These are phyloP conservation scores for Chaetomium cochliodes DNA, from an alignment of 495 filamentous ascomycete species.

Conservation along the genomic window DNA sequence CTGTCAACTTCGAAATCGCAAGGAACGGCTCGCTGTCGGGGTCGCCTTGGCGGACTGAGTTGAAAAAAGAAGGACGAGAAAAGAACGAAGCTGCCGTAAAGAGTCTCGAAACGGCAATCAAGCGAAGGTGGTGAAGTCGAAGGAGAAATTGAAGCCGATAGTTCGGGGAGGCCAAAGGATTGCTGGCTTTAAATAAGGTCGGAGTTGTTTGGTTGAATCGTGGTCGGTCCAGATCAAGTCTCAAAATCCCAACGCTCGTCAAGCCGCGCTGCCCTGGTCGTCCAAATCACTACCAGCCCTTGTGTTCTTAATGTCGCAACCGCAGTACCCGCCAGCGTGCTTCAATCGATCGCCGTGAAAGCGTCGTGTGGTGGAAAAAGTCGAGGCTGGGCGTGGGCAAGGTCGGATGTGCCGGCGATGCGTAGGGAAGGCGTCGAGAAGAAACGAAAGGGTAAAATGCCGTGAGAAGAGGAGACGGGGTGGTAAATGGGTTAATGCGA, in stretches of 20 bases:
- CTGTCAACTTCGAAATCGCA: not conserved
- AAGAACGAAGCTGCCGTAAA: not conserved
- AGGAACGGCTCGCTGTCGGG: not conserved
- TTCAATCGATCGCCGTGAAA: constrained; percentile 21
- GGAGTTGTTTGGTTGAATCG: not conserved
- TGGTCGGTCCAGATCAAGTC: constrained; percentile 10
- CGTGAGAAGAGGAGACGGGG: constrained; percentile 29
- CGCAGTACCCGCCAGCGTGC: constrained; percentile 29
- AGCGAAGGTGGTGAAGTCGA: constrained; percentile 11
- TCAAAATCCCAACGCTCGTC: not conserved
- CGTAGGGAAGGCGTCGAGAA: constrained; percentile 24
- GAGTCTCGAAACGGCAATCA: constrained; percentile 12
- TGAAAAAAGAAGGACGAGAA: not conserved
- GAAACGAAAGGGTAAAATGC: constrained; percentile 31
- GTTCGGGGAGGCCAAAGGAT: not conserved
- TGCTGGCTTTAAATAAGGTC: constrained; percentile 1
- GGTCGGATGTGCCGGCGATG: constrained; percentile 21
- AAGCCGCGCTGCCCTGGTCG: not conserved
- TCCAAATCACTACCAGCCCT: constrained; percentile 3
- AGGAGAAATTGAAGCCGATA: not conserved
- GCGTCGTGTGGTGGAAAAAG: constrained; percentile 21
- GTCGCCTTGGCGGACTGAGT: not conserved
- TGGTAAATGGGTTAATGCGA: constrained; percentile 27
- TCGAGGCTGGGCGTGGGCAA: constrained; percentile 14
- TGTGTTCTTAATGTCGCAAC: constrained; percentile 14